Conservation (phyloP, 2,329 filamentous ascomycete species). For the Fusarium gaditjirri region DNA sequence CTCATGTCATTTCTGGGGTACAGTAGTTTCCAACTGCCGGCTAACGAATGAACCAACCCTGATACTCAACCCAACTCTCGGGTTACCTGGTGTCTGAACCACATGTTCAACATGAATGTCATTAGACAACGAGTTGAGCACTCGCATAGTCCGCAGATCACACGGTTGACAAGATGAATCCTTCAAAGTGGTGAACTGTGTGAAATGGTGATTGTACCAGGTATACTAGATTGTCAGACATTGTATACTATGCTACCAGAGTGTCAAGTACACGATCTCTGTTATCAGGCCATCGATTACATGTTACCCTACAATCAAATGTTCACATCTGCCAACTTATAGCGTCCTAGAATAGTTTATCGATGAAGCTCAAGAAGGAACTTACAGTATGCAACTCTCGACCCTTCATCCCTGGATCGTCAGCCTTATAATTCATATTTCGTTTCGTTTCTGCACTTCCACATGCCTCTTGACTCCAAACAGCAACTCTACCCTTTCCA, state of each 20-base stretch:
- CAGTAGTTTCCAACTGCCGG: slow-evolving; percentile 16
- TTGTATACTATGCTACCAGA: background rate
- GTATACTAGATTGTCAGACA: background rate
- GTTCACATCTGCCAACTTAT: background rate
- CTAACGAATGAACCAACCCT: slow-evolving; percentile 19
- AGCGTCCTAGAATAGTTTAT: background rate
- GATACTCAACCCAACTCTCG: slow-evolving; percentile 9
- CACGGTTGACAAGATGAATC: background rate
- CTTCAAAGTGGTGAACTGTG: background rate
- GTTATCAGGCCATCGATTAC: background rate
- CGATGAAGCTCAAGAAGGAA: background rate
- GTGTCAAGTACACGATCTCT: background rate
- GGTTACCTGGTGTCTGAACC: slow-evolving; percentile 17
- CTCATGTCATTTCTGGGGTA: slow-evolving; percentile 8
- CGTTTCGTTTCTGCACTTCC: slow-evolving; percentile 11
- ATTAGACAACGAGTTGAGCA: slow-evolving; percentile 7
- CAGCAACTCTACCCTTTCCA: background rate
- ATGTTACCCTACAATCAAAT: slow-evolving; percentile 12
- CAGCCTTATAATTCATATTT: slow-evolving; percentile 28
- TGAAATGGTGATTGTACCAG: background rate
- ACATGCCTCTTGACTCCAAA: background rate
- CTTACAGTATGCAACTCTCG: slow-evolving; percentile 12
- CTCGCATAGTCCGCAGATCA: slow-evolving; percentile 31
- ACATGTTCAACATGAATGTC: slow-evolving; percentile 6
- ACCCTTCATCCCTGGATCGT: slow-evolving; percentile 24